Evolutionary conservation across 2,329 filamentous ascomycete species (phyloP).

Genomic region (Stemphylium lycopersici): DNA sequence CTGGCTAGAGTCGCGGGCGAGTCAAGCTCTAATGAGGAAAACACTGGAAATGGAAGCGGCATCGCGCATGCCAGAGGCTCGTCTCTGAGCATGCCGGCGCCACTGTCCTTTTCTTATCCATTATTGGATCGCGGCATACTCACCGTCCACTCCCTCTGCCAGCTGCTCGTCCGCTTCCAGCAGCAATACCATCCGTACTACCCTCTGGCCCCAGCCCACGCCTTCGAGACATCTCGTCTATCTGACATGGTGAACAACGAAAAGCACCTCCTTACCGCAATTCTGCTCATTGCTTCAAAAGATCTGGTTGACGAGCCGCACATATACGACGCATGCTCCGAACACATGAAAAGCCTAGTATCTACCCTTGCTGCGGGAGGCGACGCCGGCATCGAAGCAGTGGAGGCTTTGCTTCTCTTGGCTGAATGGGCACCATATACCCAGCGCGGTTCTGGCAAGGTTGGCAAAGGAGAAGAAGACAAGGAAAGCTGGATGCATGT

Average conservation of each 20-base stretch:
- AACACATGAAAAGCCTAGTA: conserved; percentile 72
- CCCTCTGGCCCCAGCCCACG: conserved; percentile 67
- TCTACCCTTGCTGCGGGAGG: conserved; percentile 70
- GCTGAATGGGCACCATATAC: conserved; percentile 77
- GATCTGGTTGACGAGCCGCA: conserved; percentile 69
- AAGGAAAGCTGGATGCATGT: conserved; percentile 80
- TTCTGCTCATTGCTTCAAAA: conserved; percentile 73
- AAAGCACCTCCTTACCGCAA: conserved; percentile 71
- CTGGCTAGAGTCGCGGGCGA: conserved; percentile 54
- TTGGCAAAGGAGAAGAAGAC: conserved; percentile 75
- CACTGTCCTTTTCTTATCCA: conserved; percentile 52
- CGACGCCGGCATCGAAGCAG: conserved; percentile 71
- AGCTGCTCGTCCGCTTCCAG: conserved; percentile 64
- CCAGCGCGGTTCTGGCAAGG: conserved; percentile 64
- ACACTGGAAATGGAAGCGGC: conserved; percentile 14
- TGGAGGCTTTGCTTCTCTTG: conserved; percentile 71
- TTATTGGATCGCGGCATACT: conserved; percentile 52
- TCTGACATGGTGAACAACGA: conserved; percentile 65
- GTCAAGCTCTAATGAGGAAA: conserved; percentile 41
- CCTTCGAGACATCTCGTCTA: conserved; percentile 62
- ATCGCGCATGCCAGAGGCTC: conserved; percentile 21
- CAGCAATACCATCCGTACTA: conserved; percentile 73
- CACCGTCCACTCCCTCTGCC: conserved; percentile 56
- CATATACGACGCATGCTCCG: conserved; percentile 69
- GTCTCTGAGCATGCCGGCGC: conserved; percentile 22